These are phyloP conservation scores for Megacollybia marginata DNA, from an alignment of 768 basidiomycete genomes.

Conservation along the genomic window DNA sequence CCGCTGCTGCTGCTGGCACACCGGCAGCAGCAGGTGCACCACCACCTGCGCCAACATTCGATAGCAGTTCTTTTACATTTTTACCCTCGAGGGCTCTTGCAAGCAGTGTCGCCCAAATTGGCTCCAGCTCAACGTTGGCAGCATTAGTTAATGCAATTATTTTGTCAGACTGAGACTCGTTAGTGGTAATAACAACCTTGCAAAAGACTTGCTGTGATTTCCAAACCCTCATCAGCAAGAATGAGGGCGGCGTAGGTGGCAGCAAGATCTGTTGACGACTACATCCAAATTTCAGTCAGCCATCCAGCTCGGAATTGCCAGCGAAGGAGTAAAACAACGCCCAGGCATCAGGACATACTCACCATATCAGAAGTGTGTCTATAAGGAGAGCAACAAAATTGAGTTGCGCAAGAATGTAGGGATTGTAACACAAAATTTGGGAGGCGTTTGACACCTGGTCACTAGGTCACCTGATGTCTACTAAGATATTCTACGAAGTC, in stretches of 20 bases:
- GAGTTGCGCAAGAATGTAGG: too few species aligned
- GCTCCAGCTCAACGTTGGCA: slow-evolving; percentile 81
- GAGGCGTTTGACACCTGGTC: too few species aligned
- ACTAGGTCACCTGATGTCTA: too few species aligned
- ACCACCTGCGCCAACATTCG: slow-evolving; percentile 91
- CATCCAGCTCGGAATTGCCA: too few species aligned
- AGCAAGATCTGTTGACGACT: slow-evolving; percentile 70
- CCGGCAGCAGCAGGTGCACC: slow-evolving; percentile 69
- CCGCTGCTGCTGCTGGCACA: slow-evolving; percentile 49
- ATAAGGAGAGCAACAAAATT: too few species aligned
- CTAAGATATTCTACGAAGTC: too few species aligned
- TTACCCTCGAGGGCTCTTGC: slow-evolving; percentile 98
- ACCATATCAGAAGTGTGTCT: too few species aligned
- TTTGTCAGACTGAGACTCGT: slow-evolving; percentile 71
- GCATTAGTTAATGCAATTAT: slow-evolving; percentile 78
- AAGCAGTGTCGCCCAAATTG: slow-evolving; percentile 96
- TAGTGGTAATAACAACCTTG: background rate
- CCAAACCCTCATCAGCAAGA: slow-evolving; percentile 94
- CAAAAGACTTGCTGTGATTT: slow-evolving; percentile 82
- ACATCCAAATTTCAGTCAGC: background rate
- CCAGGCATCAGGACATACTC: too few species aligned
- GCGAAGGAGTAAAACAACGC: too few species aligned
- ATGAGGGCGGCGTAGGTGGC: slow-evolving; percentile 96
- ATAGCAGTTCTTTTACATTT: slow-evolving; percentile 92
- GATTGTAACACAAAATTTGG: too few species aligned